These are phyloP conservation scores for Quercus robur DNA, from an alignment of 306 rosid genomes.

Conservation along the genomic window DNA sequence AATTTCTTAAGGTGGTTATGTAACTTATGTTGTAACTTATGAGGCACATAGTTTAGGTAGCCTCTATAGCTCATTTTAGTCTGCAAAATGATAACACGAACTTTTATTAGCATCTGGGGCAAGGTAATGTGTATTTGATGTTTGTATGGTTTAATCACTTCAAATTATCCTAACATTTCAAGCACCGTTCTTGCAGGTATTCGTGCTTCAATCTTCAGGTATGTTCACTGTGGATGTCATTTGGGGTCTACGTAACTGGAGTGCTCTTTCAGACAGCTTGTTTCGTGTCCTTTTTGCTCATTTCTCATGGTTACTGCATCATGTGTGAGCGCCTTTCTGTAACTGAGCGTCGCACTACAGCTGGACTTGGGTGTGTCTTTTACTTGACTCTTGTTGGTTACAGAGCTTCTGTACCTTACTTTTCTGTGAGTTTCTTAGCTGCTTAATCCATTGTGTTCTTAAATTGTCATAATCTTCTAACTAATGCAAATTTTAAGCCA, in stretches of 20 bases:
- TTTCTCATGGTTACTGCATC: slow-evolving; percentile 96
- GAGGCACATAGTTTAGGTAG: not conserved
- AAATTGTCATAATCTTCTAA: not conserved
- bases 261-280: slow-evolving; percentile 94
- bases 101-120: not conserved
- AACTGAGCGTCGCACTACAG: slow-evolving; percentile 80
- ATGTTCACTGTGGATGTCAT: slow-evolving; percentile 99
- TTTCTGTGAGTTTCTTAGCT: slow-evolving; percentile 57
- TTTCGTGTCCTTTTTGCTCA: slow-evolving; percentile 83
- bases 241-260: slow-evolving; percentile 92
- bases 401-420: slow-evolving; percentile 88
- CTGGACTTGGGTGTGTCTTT: slow-evolving; percentile 85
- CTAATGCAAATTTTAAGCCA: not conserved
- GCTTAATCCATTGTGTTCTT: not conserved
- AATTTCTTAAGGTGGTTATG: not conserved
- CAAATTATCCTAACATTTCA: not conserved
- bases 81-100: not conserved
- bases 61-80: not conserved
- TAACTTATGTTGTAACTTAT: not conserved
- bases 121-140: not conserved
- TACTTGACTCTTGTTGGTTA: slow-evolving; percentile 96
- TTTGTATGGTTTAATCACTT: not conserved
- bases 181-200: slow-evolving; percentile 67
- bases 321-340: slow-evolving; percentile 86
- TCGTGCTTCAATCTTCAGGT: slow-evolving; percentile 76